phyloP scores from a whole-genome alignment of 2,329 filamentous ascomycete genomes.

The Monilinia fructigena region DNA sequence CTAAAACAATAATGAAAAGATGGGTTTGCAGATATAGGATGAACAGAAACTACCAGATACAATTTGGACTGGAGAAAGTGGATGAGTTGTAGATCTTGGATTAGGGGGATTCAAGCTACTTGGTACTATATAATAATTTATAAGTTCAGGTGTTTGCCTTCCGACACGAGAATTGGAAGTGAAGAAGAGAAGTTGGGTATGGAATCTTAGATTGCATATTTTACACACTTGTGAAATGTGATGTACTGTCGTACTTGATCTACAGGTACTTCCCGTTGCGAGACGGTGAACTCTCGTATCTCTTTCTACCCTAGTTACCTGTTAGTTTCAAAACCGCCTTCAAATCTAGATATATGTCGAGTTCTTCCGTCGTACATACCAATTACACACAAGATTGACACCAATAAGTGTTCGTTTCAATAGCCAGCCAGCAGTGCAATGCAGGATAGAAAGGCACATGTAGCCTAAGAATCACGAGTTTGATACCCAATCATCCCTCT shows the following conservation, averaged over 20 bases:
- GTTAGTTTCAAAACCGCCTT: background rate
- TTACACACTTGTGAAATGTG: background rate
- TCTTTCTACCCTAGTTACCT: background rate
- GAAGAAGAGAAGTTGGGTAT: background rate
- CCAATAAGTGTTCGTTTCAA: background rate
- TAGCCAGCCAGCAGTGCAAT: background rate
- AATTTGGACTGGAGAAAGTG: background rate
- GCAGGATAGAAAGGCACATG: background rate
- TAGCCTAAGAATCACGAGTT: background rate
- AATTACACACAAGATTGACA: background rate
- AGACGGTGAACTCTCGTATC: background rate
- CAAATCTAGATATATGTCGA: background rate
- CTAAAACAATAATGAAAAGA: background rate
- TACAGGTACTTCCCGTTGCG: background rate
- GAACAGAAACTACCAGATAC: background rate
- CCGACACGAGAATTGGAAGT: background rate
- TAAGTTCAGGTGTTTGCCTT: background rate
- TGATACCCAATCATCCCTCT: background rate
- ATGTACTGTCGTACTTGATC: background rate
- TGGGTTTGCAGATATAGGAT: background rate
- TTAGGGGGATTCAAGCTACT: background rate
- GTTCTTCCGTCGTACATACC: background rate
- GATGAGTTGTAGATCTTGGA: too few species aligned
- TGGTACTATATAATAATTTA: background rate
- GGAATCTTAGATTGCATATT: background rate